Conservation (phyloP, 2,329 filamentous ascomycete species). For the Corinectria fuckeliana region DNA sequence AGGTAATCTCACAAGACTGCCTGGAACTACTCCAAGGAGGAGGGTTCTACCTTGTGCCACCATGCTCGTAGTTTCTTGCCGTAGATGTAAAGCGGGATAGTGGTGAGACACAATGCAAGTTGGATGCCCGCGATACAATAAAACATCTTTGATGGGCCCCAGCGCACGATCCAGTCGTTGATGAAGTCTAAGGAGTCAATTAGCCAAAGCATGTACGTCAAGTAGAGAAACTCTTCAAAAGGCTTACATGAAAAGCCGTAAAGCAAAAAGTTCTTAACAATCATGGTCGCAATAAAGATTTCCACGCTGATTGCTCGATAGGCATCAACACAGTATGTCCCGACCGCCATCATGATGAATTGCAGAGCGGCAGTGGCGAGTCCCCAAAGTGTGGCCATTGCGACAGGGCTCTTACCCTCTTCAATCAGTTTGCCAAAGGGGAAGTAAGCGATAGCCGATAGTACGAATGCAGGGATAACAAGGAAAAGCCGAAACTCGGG, state of each 20-base stretch:
- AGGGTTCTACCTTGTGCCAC: neutral
- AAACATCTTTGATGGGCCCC: neutral
- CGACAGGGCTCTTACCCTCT: neutral
- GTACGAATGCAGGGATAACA: neutral
- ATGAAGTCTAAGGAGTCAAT: neutral
- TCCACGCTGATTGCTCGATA: neutral
- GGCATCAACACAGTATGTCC: neutral
- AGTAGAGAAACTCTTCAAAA: too few species aligned
- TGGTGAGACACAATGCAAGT: neutral
- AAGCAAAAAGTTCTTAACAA: neutral
- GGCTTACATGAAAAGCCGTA: neutral
- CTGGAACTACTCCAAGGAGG: neutral
- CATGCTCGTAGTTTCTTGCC: neutral
- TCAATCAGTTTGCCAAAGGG: neutral
- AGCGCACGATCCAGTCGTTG: neutral
- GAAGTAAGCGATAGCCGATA: neutral
- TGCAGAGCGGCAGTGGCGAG: neutral
- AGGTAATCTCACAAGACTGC: too few species aligned
- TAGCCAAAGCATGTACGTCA: neutral
- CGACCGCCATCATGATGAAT: neutral
- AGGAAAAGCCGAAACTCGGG: slow-evolving; percentile 4
- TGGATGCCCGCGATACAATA: neutral
- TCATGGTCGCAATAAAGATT: slow-evolving; percentile 1
- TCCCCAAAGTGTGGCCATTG: neutral
- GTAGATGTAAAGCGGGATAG: neutral